A percentile compares a stretch with the other conserved stretches of the same genome.
phyloP scores from a whole-genome alignment of 2,329 filamentous ascomycete species.

The Exophiala sideris region DNA sequence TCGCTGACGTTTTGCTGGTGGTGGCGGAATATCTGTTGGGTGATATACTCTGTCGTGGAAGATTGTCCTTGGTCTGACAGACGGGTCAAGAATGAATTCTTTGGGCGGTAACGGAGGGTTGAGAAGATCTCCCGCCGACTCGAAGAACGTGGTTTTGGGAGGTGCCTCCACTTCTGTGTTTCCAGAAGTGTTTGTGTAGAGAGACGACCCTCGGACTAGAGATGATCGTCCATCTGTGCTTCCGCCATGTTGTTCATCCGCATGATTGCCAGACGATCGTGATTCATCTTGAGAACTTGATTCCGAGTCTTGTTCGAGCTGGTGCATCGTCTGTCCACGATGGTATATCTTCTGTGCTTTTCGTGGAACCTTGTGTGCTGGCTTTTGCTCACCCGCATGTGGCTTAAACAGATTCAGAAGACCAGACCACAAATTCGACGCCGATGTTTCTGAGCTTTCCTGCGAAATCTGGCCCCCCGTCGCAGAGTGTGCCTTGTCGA shows the following conservation, averaged over 20 bases:
- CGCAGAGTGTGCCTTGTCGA: conserved; percentile 25
- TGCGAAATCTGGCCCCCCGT: background rate
- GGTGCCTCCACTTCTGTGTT: conserved; percentile 60
- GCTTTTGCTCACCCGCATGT: conserved; percentile 38
- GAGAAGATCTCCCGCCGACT: conserved; percentile 87
- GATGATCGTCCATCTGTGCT: conserved; percentile 6
- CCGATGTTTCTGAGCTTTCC: conserved; percentile 19
- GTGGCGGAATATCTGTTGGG: conserved; percentile 84
- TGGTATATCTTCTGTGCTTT: conserved; percentile 70
- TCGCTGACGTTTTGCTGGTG: conserved; percentile 51
- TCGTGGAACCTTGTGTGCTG: conserved; percentile 35
- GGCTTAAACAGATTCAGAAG: conserved; percentile 74
- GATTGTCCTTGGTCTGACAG: conserved; percentile 78
- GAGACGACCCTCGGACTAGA: conserved; percentile 50
- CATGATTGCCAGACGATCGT: background rate
- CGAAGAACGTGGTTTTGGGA: conserved; percentile 88
- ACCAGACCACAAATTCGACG: conserved; percentile 55
- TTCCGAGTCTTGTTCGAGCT: conserved; percentile 36
- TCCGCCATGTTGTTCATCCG: background rate
- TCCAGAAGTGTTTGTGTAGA: conserved; percentile 41
- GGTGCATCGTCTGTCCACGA: conserved; percentile 68
- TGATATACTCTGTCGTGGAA: conserved; percentile 97
- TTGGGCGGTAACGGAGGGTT: conserved; percentile 81
- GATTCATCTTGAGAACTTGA: conserved; percentile 8
- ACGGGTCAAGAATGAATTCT: conserved; percentile 80